A percentile compares a stretch with the other conserved stretches of the same genome.
phyloP scores from a whole-genome alignment of 2,329 filamentous ascomycete species.

The Teratosphaeriaceae sp. region DNA sequence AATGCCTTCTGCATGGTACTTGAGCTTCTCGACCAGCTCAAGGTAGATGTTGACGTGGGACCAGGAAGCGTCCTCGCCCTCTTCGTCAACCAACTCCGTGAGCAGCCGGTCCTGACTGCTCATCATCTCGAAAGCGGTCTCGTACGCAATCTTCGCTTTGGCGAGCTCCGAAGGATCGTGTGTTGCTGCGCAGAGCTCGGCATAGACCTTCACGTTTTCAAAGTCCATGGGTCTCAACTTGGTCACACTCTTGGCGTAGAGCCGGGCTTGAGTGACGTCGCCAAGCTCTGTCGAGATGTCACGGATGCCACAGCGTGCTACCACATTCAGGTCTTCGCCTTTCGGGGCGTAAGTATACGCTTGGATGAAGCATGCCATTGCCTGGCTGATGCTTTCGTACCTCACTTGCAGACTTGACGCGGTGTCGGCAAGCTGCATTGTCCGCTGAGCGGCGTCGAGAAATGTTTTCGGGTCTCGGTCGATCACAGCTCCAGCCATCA shows the following conservation, averaged over 20 bases:
- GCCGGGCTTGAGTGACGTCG: background rate
- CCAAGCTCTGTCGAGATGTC: background rate
- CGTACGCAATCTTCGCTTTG: slow-evolving; percentile 35
- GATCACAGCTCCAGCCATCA: slow-evolving; percentile 53
- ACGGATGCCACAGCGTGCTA: slow-evolving; percentile 1
- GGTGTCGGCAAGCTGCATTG: slow-evolving; percentile 39
- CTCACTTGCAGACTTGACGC: background rate
- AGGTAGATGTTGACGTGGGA: slow-evolving; percentile 79
- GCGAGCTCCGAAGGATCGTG: slow-evolving; percentile 20
- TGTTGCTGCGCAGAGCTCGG: slow-evolving; percentile 42
- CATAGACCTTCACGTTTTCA: slow-evolving; percentile 49
- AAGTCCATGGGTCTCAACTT: slow-evolving; percentile 43
- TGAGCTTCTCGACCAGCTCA: slow-evolving; percentile 65
- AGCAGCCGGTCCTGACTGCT: slow-evolving; percentile 12
- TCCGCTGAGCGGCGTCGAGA: slow-evolving; percentile 50
- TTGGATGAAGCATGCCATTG: slow-evolving; percentile 1
- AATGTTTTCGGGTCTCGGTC: slow-evolving; percentile 51
- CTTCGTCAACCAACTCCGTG: slow-evolving; percentile 33
- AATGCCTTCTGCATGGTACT: slow-evolving; percentile 60
- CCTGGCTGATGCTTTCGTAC: background rate
- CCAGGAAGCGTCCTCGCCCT: slow-evolving; percentile 64
- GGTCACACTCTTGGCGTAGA: slow-evolving; percentile 1
- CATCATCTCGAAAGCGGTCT: slow-evolving; percentile 42
- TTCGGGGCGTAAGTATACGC: background rate
- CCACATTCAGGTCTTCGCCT: background rate